Evolutionary conservation across 768 basidiomycete genomes (phyloP), one percentile per base, ranked within the genome.

Genomic region (Suillus paluster): DNA sequence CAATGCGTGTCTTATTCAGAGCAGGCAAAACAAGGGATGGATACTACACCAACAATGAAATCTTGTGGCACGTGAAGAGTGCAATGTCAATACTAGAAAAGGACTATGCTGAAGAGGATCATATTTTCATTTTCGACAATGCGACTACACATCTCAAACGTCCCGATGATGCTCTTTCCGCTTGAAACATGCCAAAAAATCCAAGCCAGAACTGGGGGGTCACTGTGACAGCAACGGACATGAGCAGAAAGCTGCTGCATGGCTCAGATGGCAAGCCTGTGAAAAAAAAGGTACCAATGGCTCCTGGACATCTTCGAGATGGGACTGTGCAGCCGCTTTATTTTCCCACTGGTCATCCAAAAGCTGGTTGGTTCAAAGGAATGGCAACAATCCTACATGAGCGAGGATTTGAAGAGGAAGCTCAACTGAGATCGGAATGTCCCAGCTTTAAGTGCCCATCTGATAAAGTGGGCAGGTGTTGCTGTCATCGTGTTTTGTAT

Each of bases 401-500:
- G 21, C 44, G 25, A n/a, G 44, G 34, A 25, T 38, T 58, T 45
- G 41, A 58, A 19, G 36, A 23, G 30, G 54, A 55, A 60, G 27
- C 52, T 68, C 17, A 15, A 33, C 0, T 61, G 36, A 38, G 36
- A 38, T 68, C 73, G 14, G 60, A 75, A 55, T 76, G 73, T 60
- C 48, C 63, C 8, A 53, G 50, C 7, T 74, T 73, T 63, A 70
- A 72, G 48, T 75, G 74, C 56, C 48, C 41, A 33, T 14, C 36
- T 14, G 36, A 27, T 57, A 36, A 38, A 38, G 36, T 21, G 36
- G 56, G 57, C 61, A 8, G 21, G 17, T 21, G 27, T 57, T 57
- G 77, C 62, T 79, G 77, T 61, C 70, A 67, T 75, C 17, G 67
- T 79, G 1, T 75, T 62, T 62, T 76, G 0, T 73, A 54, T 61